Evolutionary conservation across 441 rosid genomes (phyloP).

Genomic region (Dalechampia spathulata): DNA sequence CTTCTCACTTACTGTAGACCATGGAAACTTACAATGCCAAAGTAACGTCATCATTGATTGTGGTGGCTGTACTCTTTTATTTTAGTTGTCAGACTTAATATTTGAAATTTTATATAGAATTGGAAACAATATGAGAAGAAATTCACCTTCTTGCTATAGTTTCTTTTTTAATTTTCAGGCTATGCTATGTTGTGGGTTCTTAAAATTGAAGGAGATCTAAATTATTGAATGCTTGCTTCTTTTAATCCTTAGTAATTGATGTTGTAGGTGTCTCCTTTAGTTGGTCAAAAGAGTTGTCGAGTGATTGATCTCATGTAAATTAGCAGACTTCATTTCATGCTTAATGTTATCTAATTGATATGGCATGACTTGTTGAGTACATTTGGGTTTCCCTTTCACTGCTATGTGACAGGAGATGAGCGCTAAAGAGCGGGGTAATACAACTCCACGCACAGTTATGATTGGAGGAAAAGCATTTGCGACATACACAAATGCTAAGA

Average conservation of each 20-base stretch:
- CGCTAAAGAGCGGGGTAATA: conserved; percentile 71
- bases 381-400: conserved; percentile 18
- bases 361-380: background rate
- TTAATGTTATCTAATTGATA: background rate
- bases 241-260: too few relatives aligned
- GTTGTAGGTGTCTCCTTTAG: background rate
- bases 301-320: too few relatives aligned
- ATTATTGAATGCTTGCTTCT: background rate
- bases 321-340: background rate
- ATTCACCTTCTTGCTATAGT: background rate
- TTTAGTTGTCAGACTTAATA: too few relatives aligned
- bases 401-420: conserved; percentile 69
- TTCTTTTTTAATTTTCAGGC: background rate
- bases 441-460: conserved; percentile 88
- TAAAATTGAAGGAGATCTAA: background rate
- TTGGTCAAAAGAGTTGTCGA: too few relatives aligned
- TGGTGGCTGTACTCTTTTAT: background rate
- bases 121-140: background rate
- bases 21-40: background rate
- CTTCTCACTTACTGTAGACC: too few relatives aligned
- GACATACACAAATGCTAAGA: conserved; percentile 93
- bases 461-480: conserved; percentile 99
- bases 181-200: background rate
- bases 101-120: background rate
- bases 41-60: background rate